Evolutionary conservation across 2,329 filamentous ascomycete species (phyloP).

Genomic region (Arachnomyces sp.): DNA sequence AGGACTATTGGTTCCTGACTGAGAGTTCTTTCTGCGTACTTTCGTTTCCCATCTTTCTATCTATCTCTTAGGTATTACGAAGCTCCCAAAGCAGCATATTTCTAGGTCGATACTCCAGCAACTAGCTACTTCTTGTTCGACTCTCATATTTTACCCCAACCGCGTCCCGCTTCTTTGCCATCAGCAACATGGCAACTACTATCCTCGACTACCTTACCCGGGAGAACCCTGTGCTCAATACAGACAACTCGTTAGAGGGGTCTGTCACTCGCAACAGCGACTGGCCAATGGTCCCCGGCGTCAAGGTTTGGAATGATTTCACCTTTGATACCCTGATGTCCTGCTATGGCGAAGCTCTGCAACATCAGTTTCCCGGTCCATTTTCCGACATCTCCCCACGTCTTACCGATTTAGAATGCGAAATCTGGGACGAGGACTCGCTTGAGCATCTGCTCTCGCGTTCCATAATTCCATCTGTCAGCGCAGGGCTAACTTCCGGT

Average conservation of each 20-base stretch:
- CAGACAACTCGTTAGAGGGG: neutral
- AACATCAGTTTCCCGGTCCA: neutral
- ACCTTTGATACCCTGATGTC: slow-evolving; percentile 7
- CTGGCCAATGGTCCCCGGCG: neutral
- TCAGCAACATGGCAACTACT: too few species aligned
- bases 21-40: too few species aligned
- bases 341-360: slow-evolving; percentile 6
- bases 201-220: too few species aligned
- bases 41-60: too few species aligned
- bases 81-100: too few species aligned
- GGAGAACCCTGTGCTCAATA: too few species aligned
- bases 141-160: too few species aligned
- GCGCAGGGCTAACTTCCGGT: neutral
- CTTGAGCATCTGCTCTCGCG: slow-evolving; percentile 8
- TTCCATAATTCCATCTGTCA: slow-evolving; percentile 2
- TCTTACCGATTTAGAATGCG: slow-evolving; percentile 2
- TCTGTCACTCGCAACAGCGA: neutral
- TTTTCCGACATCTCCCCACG: neutral
- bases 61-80: too few species aligned
- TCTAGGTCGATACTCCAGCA: too few species aligned
- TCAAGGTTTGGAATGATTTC: slow-evolving; percentile 5
- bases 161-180: too few species aligned
- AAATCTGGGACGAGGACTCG: slow-evolving; percentile 8
- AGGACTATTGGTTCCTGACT: too few species aligned
- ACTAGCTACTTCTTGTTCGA: too few species aligned